Evolutionary conservation across 2,329 filamentous ascomycete species (phyloP).

Genomic region (Fusarium humuli): DNA sequence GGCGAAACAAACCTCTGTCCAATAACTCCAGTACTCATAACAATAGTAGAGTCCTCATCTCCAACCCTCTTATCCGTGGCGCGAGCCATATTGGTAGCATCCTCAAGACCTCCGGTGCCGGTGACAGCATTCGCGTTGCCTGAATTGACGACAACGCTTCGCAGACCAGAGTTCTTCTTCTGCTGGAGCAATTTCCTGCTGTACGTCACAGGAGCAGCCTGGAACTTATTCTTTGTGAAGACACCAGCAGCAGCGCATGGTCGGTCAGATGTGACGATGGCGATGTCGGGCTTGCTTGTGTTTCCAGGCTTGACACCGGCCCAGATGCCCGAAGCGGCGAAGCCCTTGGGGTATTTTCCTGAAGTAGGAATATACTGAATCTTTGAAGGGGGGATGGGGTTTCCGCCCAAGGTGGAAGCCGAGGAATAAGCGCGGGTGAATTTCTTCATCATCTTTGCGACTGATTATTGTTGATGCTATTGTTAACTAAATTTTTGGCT

Average conservation of each 20-base stretch:
- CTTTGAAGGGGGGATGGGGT: conserved; percentile 78
- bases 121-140: conserved; percentile 98
- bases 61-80: conserved; percentile 76
- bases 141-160: conserved; percentile 90
- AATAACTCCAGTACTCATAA: conserved; percentile 99
- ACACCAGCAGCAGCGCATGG: conserved; percentile 91
- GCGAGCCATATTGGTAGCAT: conserved; percentile 85
- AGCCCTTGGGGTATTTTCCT: conserved; percentile 91
- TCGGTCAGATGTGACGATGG: conserved; percentile 85
- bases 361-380: conserved; percentile 88
- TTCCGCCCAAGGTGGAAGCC: conserved; percentile 44
- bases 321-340: conserved; percentile 85
- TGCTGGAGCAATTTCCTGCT: conserved; percentile 77
- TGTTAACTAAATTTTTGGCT: conserved; percentile 22
- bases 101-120: conserved; percentile 86
- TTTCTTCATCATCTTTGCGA: conserved; percentile 46
- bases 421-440: conserved; percentile 53
- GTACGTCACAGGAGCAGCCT: conserved; percentile 93
- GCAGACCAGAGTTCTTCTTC: conserved; percentile 75
- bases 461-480: conserved; percentile 24
- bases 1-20: conserved; percentile 76
- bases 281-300: conserved; percentile 90
- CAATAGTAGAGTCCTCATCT: conserved; percentile 73
- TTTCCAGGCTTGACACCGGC: conserved; percentile 96
- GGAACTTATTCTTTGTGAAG: conserved; percentile 98